Percentiles rank a stretch among this genome's conserved stretches.
Conservation (phyloP, 2,329 filamentous ascomycete genomes). For the Neofusicoccum ribis region DNA sequence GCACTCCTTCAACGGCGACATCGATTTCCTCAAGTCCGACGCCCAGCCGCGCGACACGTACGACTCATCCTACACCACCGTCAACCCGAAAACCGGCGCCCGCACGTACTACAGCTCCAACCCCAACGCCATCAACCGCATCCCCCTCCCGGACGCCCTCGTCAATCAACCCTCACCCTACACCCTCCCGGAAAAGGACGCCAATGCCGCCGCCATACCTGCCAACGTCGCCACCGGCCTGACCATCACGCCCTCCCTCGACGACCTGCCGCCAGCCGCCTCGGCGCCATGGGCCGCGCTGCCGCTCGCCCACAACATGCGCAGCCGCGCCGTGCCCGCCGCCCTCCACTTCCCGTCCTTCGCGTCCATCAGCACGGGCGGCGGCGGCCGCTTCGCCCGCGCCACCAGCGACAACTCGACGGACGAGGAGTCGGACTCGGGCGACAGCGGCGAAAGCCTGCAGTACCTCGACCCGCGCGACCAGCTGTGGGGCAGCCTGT, state of each 20-base stretch:
- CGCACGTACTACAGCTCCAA: not conserved
- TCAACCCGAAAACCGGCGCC: constrained; percentile 4
- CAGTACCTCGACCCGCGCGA: constrained; percentile 31
- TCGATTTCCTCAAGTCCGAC: constrained; percentile 3
- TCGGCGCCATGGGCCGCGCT: constrained; percentile 45
- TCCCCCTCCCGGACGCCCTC: constrained; percentile 26
- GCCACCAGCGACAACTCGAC: not conserved
- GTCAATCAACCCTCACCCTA: constrained; percentile 35
- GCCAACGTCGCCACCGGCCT: constrained; percentile 42
- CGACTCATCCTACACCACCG: constrained; percentile 10
- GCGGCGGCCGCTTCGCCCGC: not conserved
- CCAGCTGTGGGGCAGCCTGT: constrained; percentile 47
- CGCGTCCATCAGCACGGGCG: not conserved
- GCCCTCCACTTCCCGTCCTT: constrained; percentile 38
- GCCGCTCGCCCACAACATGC: constrained; percentile 50
- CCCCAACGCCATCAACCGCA: not conserved
- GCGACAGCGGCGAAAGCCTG: not conserved
- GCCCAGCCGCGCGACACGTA: not conserved
- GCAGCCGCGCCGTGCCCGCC: constrained; percentile 48
- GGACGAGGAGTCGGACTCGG: not conserved
- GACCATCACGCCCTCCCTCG: constrained; percentile 34
- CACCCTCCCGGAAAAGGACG: constrained; percentile 36
- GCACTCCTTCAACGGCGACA: constrained; percentile 18
- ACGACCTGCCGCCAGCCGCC: constrained; percentile 43
- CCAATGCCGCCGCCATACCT: constrained; percentile 30